Percentiles rank a stretch among this genome's conserved stretches.
These are phyloP conservation scores for Colletotrichum shisoi DNA, from an alignment of 2,329 filamentous ascomycete genomes.

Conservation along the genomic window DNA sequence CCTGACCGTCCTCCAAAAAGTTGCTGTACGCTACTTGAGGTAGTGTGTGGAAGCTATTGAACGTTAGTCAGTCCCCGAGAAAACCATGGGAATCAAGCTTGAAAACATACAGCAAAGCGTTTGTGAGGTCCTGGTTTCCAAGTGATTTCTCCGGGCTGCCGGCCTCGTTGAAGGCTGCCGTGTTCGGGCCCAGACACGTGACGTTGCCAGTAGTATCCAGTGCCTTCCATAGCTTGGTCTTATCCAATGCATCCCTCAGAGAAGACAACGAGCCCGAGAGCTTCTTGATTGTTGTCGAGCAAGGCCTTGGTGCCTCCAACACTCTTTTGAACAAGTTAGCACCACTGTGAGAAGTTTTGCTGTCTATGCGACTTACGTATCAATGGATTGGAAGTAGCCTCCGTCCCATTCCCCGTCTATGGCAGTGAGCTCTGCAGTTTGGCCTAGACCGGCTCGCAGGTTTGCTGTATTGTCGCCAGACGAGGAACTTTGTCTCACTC, in stretches of 20 bases:
- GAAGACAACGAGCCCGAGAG: slow-evolving; percentile 26
- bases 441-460: slow-evolving; percentile 39
- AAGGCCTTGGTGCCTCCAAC: slow-evolving; percentile 36
- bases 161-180: slow-evolving; percentile 38
- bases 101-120: slow-evolving; percentile 39
- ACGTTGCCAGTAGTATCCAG: slow-evolving; percentile 41
- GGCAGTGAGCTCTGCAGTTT: slow-evolving; percentile 22
- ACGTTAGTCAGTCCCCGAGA: neutral
- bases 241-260: slow-evolving; percentile 34
- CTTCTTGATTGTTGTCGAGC: slow-evolving; percentile 37
- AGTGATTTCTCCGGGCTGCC: slow-evolving; percentile 39
- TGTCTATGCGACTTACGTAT: slow-evolving; percentile 35
- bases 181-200: slow-evolving; percentile 42
- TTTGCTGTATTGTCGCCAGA: slow-evolving; percentile 11
- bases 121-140: slow-evolving; percentile 30
- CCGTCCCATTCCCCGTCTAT: slow-evolving; percentile 40
- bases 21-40: slow-evolving; percentile 40
- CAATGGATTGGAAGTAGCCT: slow-evolving; percentile 41
- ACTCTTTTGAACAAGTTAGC: slow-evolving; percentile 23
- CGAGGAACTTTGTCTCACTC: slow-evolving; percentile 31
- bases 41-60: slow-evolving; percentile 40
- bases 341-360: neutral
- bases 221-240: slow-evolving; percentile 34
- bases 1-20: slow-evolving; percentile 40
- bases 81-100: no score